Conservation (phyloP, 2,329 filamentous ascomycete species). For the Aspergillus cejpii region DNA sequence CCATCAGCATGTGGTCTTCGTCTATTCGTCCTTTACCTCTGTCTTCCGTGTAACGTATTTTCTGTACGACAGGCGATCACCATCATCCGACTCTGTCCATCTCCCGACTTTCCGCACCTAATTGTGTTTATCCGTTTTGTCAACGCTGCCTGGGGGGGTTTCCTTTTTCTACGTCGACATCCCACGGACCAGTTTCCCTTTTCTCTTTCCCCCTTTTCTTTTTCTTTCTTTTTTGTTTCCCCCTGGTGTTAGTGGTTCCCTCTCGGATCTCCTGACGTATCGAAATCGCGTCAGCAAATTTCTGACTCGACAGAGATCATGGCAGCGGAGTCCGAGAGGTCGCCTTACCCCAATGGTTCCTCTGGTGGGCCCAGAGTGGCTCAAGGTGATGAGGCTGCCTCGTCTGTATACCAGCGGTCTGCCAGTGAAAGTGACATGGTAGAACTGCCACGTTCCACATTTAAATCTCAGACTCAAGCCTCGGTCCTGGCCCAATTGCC, state of each 20-base stretch:
- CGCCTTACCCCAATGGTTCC: conserved; percentile 29
- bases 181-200: conserved; percentile 2
- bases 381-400: conserved; percentile 24
- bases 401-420: conserved; percentile 23
- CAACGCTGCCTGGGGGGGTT: conserved; percentile 10
- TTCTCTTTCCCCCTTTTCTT: conserved; percentile 4
- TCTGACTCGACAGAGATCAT: conserved; percentile 28
- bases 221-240: conserved; percentile 17
- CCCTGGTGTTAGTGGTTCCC: conserved; percentile 21
- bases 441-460: conserved; percentile 24
- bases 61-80: conserved; percentile 23
- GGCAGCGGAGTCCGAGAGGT: conserved; percentile 35
- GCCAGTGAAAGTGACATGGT: conserved; percentile 26
- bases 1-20: conserved; percentile 32
- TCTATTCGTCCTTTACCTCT: conserved; percentile 27
- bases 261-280: conserved; percentile 35
- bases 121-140: conserved; percentile 17
- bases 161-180: conserved; percentile 3
- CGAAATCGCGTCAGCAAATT: conserved; percentile 23
- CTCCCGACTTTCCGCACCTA: conserved; percentile 11
- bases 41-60: conserved; percentile 31
- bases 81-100: conserved; percentile 13
- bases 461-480: conserved; percentile 24
- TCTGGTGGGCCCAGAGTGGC: conserved; percentile 26
- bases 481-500: conserved; percentile 28